A percentile compares a stretch with the other conserved stretches of the same genome.
phyloP scores from a whole-genome alignment of 805 yeast genomes.

The Candida oleophila region DNA sequence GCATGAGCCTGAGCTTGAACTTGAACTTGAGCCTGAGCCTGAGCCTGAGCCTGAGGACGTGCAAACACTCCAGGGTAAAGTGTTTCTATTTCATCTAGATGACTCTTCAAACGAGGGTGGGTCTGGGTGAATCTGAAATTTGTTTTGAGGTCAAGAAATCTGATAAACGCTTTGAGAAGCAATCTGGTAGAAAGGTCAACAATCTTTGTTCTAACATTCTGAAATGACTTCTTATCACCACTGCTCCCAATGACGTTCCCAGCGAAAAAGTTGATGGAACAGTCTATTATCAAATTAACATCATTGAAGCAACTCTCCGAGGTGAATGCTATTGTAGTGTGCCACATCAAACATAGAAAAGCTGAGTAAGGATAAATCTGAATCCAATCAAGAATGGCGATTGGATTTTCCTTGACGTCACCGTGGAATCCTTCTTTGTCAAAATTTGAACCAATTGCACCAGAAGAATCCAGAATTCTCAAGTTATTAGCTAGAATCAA shows the following conservation, averaged over 20 bases:
- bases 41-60: too few relatives aligned
- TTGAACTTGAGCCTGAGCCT: too few relatives aligned
- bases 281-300: conserved; percentile 18
- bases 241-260: background rate
- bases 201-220: background rate
- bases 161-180: background rate
- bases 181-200: background rate
- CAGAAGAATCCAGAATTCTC: background rate
- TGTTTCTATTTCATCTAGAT: background rate
- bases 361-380: conserved; percentile 15
- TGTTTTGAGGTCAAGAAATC: background rate
- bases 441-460: background rate
- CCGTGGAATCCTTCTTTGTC: background rate
- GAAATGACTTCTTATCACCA: background rate
- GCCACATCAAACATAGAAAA: conserved; percentile 14
- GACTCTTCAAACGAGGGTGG: background rate
- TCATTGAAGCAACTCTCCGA: conserved; percentile 17
- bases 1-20: too few relatives aligned
- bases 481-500: conserved; percentile 11
- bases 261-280: conserved; percentile 18
- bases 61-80: background rate
- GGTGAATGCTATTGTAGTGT: conserved; percentile 16
- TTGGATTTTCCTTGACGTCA: conserved; percentile 6
- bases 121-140: background rate
- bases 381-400: conserved; percentile 13